Evolutionary conservation across 371 early-diverging fungal species (phyloP), one percentile per base, ranked within the genome.

Genomic region (Actinomucor elegans): DNA sequence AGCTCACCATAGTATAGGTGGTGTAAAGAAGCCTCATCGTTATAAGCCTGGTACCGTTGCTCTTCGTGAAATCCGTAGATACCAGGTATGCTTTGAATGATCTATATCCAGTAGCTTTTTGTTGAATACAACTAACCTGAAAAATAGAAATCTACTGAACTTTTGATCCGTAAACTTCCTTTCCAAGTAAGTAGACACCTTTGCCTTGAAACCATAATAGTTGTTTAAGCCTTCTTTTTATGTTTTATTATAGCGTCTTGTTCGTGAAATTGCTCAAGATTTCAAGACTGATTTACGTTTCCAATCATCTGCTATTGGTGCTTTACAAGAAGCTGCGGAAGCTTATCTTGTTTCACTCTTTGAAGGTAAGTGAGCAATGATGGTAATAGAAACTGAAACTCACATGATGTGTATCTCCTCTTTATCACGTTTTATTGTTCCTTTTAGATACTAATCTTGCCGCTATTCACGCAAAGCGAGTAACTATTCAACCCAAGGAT

Each of bases 401-500:
- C 42, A 42, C 44, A 36, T 45, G 46, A 45, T 24, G 14, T 46
- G 14, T 21, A 11, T 33, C 5, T 14, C 11, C 18, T 12, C 29
- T 21, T 44, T 17, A 38, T 47, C 41, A 38, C 40, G 14, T 40
- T 27, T 23, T 24, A 32, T 49, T 42, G 23, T 41, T 21, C 20
- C 29, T 17, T 31, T 17, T 58, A 63, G 93, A 98, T 83, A 97
- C 98, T 61, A 94, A 97, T 82, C 81, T 94, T 67, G 95, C 96
- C 58, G 98, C 99, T 71, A 95, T 96, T 77, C 99, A 99, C 82
- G 98, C 97, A 71, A 96, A 96, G 85, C 88, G 99, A 77, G 99
- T 99, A 58, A 99, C 99, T 70, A 97, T 99, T 79, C 94, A 96
- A 84, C 94, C 95, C 66, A 96, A 95, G 83, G 99, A 99, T 79